Evolutionary conservation across 192 early-diverging fungal genomes (phyloP).

Genomic region (Rhizophagus prolifer): DNA sequence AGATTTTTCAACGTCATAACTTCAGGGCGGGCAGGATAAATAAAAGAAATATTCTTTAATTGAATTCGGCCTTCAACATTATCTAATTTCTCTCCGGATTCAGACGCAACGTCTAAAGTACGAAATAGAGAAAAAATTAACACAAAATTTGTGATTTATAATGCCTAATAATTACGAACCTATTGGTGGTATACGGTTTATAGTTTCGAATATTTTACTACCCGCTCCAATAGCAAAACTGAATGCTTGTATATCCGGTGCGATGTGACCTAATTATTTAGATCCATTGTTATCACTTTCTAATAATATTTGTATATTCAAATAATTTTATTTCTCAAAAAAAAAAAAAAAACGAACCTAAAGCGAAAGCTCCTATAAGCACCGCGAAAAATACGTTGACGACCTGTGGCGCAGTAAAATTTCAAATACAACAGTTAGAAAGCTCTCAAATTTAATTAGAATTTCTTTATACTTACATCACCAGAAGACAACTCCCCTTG

Average conservation of each 20-base stretch:
- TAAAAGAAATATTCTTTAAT: constrained; percentile 59
- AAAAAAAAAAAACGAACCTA: constrained; percentile 49
- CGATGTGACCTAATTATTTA: constrained; percentile 68
- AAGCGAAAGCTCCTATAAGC: constrained; percentile 65
- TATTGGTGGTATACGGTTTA: constrained; percentile 80
- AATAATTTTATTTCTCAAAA: constrained; percentile 40
- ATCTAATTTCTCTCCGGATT: constrained; percentile 48
- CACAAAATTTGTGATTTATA: background rate
- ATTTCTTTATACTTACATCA: constrained; percentile 17
- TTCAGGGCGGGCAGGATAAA: constrained; percentile 62
- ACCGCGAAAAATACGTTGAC: constrained; percentile 74
- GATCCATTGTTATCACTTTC: constrained; percentile 52
- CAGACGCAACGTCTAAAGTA: constrained; percentile 42
- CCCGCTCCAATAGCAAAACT: constrained; percentile 81
- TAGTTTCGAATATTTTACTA: constrained; percentile 74
- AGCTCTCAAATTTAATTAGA: background rate
- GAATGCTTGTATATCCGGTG: constrained; percentile 68
- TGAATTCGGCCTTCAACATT: constrained; percentile 45
- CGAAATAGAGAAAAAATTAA: background rate
- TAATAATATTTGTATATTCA: constrained; percentile 33
- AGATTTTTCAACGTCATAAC: constrained; percentile 57
- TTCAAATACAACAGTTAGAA: background rate
- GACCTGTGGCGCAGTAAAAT: constrained; percentile 30
- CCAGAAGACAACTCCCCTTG: constrained; percentile 61
- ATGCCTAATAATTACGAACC: constrained; percentile 43